Conservation (phyloP, 2,329 filamentous ascomycete species). For the Exophiala sideris region DNA sequence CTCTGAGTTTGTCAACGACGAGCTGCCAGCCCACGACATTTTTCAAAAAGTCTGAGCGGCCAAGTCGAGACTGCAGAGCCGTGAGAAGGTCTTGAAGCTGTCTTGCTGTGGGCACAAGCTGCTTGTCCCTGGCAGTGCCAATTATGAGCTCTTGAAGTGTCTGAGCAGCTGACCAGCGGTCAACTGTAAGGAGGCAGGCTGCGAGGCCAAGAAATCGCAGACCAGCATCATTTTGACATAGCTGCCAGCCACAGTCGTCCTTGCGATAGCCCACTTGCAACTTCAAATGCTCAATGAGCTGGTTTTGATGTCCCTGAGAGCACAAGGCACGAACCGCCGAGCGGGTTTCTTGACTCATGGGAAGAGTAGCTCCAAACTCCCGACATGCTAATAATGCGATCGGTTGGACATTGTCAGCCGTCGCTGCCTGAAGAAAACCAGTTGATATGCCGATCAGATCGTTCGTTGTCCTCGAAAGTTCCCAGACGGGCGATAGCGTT, state of each 20-base stretch:
- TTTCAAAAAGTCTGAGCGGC: too few relatives aligned
- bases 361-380: constrained; percentile 28
- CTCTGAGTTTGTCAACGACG: too few relatives aligned
- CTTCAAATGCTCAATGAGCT: constrained; percentile 4
- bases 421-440: constrained; percentile 34
- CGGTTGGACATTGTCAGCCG: constrained; percentile 36
- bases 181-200: neutral
- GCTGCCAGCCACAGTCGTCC: constrained; percentile 5
- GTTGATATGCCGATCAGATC: neutral
- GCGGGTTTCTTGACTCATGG: constrained; percentile 25
- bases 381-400: constrained; percentile 36
- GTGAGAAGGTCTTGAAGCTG: too few relatives aligned
- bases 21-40: too few relatives aligned
- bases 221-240: constrained; percentile 5
- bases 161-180: neutral
- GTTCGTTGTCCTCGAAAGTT: neutral
- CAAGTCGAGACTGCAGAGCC: too few relatives aligned
- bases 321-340: constrained; percentile 19
- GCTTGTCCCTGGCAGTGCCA: too few relatives aligned
- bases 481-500: too few relatives aligned
- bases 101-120: too few relatives aligned
- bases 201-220: constrained; percentile 9
- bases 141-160: too few relatives aligned
- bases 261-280: constrained; percentile 6
- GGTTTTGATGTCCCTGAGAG: neutral